These are phyloP conservation scores for Puccinia polysora DNA, from an alignment of 1,284 basidiomycete species.

Conservation along the genomic window DNA sequence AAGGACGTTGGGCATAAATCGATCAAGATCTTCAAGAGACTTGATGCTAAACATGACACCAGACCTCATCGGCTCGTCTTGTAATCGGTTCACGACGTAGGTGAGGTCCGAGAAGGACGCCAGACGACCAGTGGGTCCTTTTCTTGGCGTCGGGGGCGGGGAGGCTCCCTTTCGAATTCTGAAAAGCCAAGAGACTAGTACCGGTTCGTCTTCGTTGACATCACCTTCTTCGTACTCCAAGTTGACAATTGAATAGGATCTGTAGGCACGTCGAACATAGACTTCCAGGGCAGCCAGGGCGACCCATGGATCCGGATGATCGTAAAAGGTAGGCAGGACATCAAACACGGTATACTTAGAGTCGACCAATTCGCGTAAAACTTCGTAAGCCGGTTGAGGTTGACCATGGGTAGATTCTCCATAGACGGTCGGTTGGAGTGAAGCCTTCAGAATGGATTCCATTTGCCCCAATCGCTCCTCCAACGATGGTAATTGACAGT, in stretches of 20 bases:
- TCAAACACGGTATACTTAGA: slow-evolving; percentile 96
- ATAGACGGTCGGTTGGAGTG: slow-evolving; percentile 80
- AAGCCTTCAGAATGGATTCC: slow-evolving; percentile 83
- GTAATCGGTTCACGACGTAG: slow-evolving; percentile 74
- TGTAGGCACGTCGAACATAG: slow-evolving; percentile 91
- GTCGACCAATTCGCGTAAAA: slow-evolving; percentile 88
- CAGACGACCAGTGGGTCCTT: slow-evolving; percentile 56
- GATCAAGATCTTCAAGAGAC: slow-evolving; percentile 65
- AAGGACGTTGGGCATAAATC: slow-evolving; percentile 59
- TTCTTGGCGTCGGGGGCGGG: slow-evolving; percentile 62
- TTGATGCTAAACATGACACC: slow-evolving; percentile 87
- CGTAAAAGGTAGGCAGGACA: slow-evolving; percentile 93
- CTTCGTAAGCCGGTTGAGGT: slow-evolving; percentile 72
- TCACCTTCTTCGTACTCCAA: slow-evolving; percentile 91
- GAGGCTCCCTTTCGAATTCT: slow-evolving; percentile 66
- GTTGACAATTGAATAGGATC: slow-evolving; percentile 84
- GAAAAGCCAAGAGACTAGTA: slow-evolving; percentile 85
- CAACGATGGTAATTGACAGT: slow-evolving; percentile 92
- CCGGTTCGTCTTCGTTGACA: slow-evolving; percentile 70
- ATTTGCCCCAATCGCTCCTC: slow-evolving; percentile 90
- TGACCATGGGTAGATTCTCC: slow-evolving; percentile 71
- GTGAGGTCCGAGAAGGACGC: slow-evolving; percentile 89
- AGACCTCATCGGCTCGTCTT: slow-evolving; percentile 77
- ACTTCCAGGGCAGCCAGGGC: slow-evolving; percentile 89
- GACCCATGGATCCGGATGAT: slow-evolving; percentile 75